Evolutionary conservation across 208 protist species (phyloP), one percentile per base, ranked within the genome.

Genomic region (Trypanosoma brucei): DNA sequence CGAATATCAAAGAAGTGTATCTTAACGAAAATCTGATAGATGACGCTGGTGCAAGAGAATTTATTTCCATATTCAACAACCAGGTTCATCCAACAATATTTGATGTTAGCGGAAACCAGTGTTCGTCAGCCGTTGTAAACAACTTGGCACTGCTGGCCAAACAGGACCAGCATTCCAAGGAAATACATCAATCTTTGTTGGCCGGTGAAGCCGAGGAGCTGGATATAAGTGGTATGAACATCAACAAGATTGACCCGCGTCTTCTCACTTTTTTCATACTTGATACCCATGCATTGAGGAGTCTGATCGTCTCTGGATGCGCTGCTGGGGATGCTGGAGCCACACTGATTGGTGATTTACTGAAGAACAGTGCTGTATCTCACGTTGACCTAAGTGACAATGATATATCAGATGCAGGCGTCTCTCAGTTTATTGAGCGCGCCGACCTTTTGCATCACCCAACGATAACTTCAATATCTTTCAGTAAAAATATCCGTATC

Each of bases 1-100:
- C 67, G 7, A 59, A 14, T 49, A 45, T 94, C 6, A 35, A 73
- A 22, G 76, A 91, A 40, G 60, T 94, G 1, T 48, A 85, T 6
- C 66, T 94, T 39, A 36, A 56, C 14, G 67, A 75, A 42, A 94
- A 94, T 59, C 46, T 82, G 54, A 91, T 94, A 63, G 76, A 74
- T 11, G 80, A 94, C 34, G 72, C 59, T 36, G 87, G 84, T 9
- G 78, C 81, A 14, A 63, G 66, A 8, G 59, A 52, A 3, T 85
- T 94, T 66, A 40, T 94, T 53, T 53, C 40, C 1, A 9, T 91
- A 9, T 89, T 85, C 55, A 55, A 61, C 11, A 55, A 65, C 54
- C 3, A 64, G 39, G 8, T 40, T 70, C 53, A 81, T 66, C 76
- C 75, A 49, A 70, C 55, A 14, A 51, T 54, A 55, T 72, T 80